A percentile compares a stretch with the other conserved stretches of the same genome.
phyloP scores from a whole-genome alignment of 306 rosid genomes.

The Gillenia trifoliata region DNA sequence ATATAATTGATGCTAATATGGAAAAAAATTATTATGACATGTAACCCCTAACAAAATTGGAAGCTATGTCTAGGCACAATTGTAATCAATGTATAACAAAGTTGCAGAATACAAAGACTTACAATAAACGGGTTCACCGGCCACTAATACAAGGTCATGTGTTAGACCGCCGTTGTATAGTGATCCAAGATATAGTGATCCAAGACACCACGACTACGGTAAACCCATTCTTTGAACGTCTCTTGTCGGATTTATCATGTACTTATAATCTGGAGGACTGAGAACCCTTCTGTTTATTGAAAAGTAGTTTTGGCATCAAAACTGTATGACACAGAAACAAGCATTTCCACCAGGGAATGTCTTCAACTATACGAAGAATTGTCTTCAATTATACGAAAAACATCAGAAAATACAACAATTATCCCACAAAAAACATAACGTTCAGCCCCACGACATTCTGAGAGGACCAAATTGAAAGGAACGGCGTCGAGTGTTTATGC shows the following conservation, averaged over 20 bases:
- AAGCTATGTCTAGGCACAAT: neutral
- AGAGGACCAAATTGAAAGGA: neutral
- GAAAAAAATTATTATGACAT: too few relatives aligned
- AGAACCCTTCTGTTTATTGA: neutral
- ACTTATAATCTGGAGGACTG: neutral
- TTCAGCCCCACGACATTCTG: neutral
- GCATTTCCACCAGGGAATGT: neutral
- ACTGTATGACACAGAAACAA: neutral
- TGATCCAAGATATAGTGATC: too few relatives aligned
- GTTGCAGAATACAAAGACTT: too few relatives aligned
- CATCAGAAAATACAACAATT: slow-evolving; percentile 1
- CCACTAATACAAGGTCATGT: too few relatives aligned
- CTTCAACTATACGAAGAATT: neutral
- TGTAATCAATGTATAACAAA: too few relatives aligned
- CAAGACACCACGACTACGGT: too few relatives aligned
- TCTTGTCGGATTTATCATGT: too few relatives aligned
- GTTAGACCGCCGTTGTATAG: too few relatives aligned
- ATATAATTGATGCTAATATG: too few relatives aligned
- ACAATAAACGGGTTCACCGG: too few relatives aligned
- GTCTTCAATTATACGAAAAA: neutral
- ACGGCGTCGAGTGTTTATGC: slow-evolving; percentile 31
- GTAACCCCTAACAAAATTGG: neutral
- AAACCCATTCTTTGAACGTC: too few relatives aligned
- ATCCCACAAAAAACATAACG: slow-evolving; percentile 4
- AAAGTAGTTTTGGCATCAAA: neutral